Conservation (phyloP, 202 grass and related monocot genomes). For the Hordeum pubiflorum region DNA sequence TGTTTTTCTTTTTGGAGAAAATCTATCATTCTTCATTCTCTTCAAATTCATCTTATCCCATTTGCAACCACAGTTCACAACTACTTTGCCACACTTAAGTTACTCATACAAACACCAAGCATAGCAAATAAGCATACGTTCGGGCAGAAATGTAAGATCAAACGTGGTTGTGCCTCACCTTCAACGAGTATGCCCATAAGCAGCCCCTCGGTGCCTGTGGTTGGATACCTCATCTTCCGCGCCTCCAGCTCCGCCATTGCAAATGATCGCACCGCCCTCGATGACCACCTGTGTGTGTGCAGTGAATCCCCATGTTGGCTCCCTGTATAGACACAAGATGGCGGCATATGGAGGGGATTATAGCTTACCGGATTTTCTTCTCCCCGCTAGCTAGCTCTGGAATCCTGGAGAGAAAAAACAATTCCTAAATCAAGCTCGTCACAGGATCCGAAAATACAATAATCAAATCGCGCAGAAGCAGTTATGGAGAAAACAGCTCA, state of each 20-base stretch:
- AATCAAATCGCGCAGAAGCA: not conserved
- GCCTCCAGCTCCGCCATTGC: conserved; percentile 75
- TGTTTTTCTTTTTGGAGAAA: not conserved
- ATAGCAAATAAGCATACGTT: not conserved
- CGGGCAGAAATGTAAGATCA: not conserved
- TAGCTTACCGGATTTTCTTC: conserved; percentile 40
- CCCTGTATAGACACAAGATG: not conserved
- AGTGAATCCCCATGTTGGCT: conserved; percentile 20
- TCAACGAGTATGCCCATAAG: conserved; percentile 88
- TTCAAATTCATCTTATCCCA: not conserved
- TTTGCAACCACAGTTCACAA: not conserved
- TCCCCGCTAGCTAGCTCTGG: conserved; percentile 38
- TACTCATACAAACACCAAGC: not conserved
- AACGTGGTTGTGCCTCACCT: conserved; percentile 39
- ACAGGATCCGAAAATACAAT: not conserved
- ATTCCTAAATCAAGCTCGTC: not conserved
- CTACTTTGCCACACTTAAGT: not conserved
- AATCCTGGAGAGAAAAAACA: conserved; percentile 5
- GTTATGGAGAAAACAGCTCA: not conserved
- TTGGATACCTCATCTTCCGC: conserved; percentile 65
- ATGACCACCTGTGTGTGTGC: conserved; percentile 62
- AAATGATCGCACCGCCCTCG: conserved; percentile 69
- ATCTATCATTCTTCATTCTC: not conserved
- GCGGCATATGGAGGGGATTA: not conserved
- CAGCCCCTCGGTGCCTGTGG: conserved; percentile 66